Evolutionary conservation across 257 asterid species (phyloP), one percentile per base, ranked within the genome.

Genomic region (Capsicum rhomboideum): DNA sequence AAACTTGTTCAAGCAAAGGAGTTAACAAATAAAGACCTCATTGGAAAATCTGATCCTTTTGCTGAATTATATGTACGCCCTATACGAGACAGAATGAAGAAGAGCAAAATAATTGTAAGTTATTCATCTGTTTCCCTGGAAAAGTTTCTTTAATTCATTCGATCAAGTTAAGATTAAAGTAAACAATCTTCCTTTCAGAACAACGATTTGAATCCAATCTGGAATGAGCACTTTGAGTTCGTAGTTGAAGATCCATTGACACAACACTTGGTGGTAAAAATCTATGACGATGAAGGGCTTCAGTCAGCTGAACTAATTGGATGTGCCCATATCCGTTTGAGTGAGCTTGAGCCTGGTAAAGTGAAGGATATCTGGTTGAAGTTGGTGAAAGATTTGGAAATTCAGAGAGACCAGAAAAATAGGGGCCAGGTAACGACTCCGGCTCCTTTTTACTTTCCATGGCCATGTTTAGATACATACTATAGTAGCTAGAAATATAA

Each of bases 11-110:
- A 97, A 67, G 99, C 95, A 6, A 95, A 97, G 89, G 98, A 93
- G 11, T 82, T 97, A 49, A 91, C 92, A 46, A 95, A 97, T 42
- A 97, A 92, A 82, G 99, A 97, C 86, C 10, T 97, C 7, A 85
- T 97, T 52, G 98, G 99, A 29, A 97, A 97, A 91, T 97, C 99
- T 1, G 99, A 97, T 85, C 99, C 99, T 8, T 95, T 86, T 72
- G 98, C 99, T 13, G 86, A 87, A 87, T 50, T 97, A 56, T 95
- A 78, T 84, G 83, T 97, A 49, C 97, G 99, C 20, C 99, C 99
- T 20, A 85, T 93, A 11, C 99, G 90, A 0, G 90, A 86, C 85
- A 83, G 83, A 71, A 97, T 90, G 37, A 92, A 91, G 87, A 95
- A 86, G 79, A 95, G 96, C 94, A 93, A 89, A 89, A 89, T 91